Conservation (phyloP, 2,329 filamentous ascomycete genomes). For the Diaporthe eres region DNA sequence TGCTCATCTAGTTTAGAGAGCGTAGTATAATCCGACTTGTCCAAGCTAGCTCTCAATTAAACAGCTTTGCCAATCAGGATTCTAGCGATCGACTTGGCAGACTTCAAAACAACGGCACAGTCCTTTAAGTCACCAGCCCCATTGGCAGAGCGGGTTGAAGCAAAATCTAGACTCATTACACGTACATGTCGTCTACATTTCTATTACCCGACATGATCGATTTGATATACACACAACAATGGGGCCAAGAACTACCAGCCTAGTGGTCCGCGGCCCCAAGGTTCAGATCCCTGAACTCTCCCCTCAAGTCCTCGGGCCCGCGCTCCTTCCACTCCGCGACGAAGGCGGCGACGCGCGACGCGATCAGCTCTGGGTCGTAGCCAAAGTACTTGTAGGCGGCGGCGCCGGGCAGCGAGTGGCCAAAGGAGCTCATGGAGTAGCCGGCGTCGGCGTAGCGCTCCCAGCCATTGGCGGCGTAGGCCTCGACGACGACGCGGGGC, state of each 20-base stretch:
- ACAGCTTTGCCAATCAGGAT: not conserved
- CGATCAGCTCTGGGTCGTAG: constrained; percentile 60
- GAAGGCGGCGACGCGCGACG: constrained; percentile 41
- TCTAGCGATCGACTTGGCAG: not conserved
- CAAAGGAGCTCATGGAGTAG: constrained; percentile 62
- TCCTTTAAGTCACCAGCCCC: not conserved
- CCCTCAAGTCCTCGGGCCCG: constrained; percentile 5
- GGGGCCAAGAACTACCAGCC: not conserved
- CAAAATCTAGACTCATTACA: not conserved
- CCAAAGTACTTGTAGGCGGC: constrained; percentile 68
- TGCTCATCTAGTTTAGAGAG: not conserved
- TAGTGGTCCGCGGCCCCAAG: not conserved
- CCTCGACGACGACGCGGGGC: constrained; percentile 64
- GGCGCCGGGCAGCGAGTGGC: constrained; percentile 64
- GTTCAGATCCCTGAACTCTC: constrained; percentile 26
- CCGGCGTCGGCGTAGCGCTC: constrained; percentile 69
- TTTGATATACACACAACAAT: constrained; percentile 14
- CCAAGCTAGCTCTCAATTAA: not conserved
- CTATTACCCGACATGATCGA: not conserved
- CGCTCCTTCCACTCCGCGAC: constrained; percentile 31
- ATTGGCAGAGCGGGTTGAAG: not conserved
- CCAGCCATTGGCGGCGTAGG: constrained; percentile 67
- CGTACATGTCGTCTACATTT: not conserved
- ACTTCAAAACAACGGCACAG: not conserved
- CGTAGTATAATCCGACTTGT: not conserved